A percentile compares a stretch with the other conserved stretches of the same genome.
Evolutionary conservation across 106 monocot species (phyloP).

Genomic region (Apostasia ramifera): DNA sequence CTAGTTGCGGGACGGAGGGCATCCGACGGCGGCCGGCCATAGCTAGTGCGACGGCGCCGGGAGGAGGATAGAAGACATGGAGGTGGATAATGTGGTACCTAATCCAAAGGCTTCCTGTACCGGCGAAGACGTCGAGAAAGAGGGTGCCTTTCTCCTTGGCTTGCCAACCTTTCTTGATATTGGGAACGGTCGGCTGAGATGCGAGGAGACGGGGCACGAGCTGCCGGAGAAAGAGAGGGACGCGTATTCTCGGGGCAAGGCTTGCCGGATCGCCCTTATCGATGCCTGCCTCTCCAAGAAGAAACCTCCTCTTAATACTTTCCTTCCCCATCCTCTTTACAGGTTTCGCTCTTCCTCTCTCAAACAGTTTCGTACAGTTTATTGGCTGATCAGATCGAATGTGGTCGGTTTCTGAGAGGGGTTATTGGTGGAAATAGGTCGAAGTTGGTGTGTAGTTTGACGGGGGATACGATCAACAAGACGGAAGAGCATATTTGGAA

Average conservation of each 20-base stretch:
- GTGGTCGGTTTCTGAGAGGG: neutral
- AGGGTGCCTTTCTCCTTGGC: conserved; percentile 62
- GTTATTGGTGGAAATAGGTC: conserved; percentile 31
- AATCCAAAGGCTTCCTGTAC: too few species aligned
- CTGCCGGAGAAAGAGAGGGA: conserved; percentile 52
- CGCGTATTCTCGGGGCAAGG: conserved; percentile 46
- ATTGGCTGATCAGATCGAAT: too few species aligned
- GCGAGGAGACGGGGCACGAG: conserved; percentile 90
- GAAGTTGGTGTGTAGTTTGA: conserved; percentile 75
- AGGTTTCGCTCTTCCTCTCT: conserved; percentile 24
- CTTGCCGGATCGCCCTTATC: conserved; percentile 73
- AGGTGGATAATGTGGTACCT: neutral
- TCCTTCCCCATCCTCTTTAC: conserved; percentile 49
- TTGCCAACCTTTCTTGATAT: conserved; percentile 50
- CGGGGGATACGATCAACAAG: conserved; percentile 78
- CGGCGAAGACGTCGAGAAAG: conserved; percentile 22
- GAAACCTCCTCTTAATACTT: conserved; percentile 70
- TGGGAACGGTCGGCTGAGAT: conserved; percentile 57
- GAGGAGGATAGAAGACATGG: neutral
- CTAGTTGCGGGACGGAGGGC: too few species aligned
- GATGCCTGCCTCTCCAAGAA: conserved; percentile 45
- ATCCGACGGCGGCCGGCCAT: too few species aligned
- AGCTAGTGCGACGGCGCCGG: neutral
- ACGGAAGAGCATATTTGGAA: conserved; percentile 95
- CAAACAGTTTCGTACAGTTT: neutral